Conservation (phyloP, 805 yeast species). For the Metschnikowia baotianmanensis region DNA sequence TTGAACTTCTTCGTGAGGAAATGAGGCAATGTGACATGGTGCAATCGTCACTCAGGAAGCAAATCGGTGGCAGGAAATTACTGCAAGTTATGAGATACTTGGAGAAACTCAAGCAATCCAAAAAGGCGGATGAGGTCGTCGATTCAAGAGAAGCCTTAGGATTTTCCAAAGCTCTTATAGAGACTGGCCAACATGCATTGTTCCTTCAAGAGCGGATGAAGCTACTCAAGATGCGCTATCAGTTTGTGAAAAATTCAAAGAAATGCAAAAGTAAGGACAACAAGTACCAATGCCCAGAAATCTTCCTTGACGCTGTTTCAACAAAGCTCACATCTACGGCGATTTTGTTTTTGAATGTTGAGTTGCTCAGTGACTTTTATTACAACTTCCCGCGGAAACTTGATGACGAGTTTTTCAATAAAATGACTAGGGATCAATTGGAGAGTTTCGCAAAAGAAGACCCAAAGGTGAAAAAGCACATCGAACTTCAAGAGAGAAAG, state of each 20-base stretch:
- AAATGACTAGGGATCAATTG: conserved; percentile 69
- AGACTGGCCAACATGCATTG: conserved; percentile 79
- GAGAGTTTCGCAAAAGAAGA: conserved; percentile 93
- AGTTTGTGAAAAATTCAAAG: conserved; percentile 65
- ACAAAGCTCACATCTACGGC: conserved; percentile 92
- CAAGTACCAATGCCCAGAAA: conserved; percentile 91
- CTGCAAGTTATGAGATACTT: conserved; percentile 78
- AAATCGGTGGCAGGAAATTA: conserved; percentile 81
- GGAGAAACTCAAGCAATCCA: conserved; percentile 45
- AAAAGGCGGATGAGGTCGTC: conserved; percentile 29
- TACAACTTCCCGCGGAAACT: conserved; percentile 94
- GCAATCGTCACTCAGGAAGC: conserved; percentile 54
- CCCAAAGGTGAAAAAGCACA: conserved; percentile 84
- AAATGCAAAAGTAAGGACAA: conserved; percentile 76
- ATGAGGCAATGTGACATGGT: conserved; percentile 74
- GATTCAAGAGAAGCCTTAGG: conserved; percentile 74
- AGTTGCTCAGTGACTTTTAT: conserved; percentile 88
- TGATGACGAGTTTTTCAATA: conserved; percentile 66
- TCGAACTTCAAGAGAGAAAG: conserved; percentile 90
- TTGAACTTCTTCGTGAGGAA: conserved; percentile 75
- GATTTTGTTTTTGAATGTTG: conserved; percentile 88
- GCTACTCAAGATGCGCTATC: conserved; percentile 69
- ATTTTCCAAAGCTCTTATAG: conserved; percentile 71
- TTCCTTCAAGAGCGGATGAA: conserved; percentile 73
- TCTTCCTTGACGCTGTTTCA: conserved; percentile 87